These are phyloP conservation scores for Schoenoplectus tabernaemontani DNA, from an alignment of 202 grass and related monocot species.

Conservation along the genomic window DNA sequence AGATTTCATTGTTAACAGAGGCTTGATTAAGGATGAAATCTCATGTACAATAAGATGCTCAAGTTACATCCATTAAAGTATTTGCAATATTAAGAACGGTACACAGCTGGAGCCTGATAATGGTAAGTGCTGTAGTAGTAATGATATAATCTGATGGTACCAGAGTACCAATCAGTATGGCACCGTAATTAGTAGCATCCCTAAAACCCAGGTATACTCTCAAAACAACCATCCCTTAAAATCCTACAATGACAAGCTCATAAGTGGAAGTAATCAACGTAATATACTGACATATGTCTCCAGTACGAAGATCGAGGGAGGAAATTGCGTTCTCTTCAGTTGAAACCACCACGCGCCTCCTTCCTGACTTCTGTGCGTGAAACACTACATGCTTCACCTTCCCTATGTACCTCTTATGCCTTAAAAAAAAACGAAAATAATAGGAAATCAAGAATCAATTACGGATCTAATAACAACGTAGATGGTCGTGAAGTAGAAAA, in stretches of 20 bases:
- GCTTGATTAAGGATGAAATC: neutral
- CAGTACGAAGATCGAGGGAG: slow-evolving; percentile 98
- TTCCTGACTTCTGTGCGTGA: slow-evolving; percentile 84
- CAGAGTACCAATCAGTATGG: neutral
- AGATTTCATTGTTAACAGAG: neutral
- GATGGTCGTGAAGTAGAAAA: neutral
- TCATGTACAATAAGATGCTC: neutral
- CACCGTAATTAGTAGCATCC: neutral
- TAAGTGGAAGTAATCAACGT: neutral
- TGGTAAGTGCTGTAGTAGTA: neutral
- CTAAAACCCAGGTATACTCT: neutral
- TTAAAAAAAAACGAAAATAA: slow-evolving; percentile 27
- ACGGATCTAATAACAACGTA: neutral
- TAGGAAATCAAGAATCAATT: slow-evolving; percentile 11
- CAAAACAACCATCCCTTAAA: neutral
- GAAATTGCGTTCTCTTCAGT: slow-evolving; percentile 96
- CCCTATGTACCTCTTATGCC: slow-evolving; percentile 93
- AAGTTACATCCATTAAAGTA: neutral
- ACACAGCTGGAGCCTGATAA: neutral
- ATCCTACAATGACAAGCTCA: slow-evolving; percentile 5
- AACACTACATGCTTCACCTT: slow-evolving; percentile 95
- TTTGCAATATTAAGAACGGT: no score
- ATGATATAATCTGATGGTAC: neutral
- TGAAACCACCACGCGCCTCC: slow-evolving; percentile 65
- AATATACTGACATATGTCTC: slow-evolving; percentile 74